Base-by-base conservation (phyloP, 1,284 basidiomycete species). In the Tylopilus orsonianus region DNA sequence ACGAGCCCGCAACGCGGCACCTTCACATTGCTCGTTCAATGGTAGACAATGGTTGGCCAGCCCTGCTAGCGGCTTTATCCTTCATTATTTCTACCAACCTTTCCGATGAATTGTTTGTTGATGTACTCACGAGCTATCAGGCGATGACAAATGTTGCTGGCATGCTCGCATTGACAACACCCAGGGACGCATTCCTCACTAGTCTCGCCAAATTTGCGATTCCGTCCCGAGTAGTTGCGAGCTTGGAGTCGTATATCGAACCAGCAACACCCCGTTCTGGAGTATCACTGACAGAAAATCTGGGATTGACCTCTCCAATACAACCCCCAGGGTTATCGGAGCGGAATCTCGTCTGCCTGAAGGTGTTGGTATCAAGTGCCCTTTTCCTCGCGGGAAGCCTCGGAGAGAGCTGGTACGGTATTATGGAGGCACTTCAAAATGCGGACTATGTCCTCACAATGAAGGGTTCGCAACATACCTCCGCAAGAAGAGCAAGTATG, bases 151-250 rank as follows among this genome's bases (percentile, higher is more conserved):
- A 90, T 48, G 90, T 92, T 1, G 86, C 91, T 24, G 96, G 96
- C n/a, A 88, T 91, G 66, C 80, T 97, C 10, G 83, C 81, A 2
- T 76, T 98, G 5, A 71, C 75, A 0, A 95, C 91, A 0, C 92
- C 94, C 0, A 81, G 96, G n/a, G 93, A 98, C 56, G 92, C 93
- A 0, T 91, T 98, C 68, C 82, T 98, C 59, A 89, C 83, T 18
- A 88, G 83, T 36, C 79, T 98, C 10, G 83, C 91, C 16, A 90
- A 92, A 54, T 88, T 92, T 53, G 88, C 94, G 0, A 90, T 97
- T 8, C 95, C 95, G 0, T 80, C 89, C 0, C 79, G 88, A 1
- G 90, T 96, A 4, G 90, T 97, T 0, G 87, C 90, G 0, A 87
- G 86, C 52, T 71, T 96, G 52, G 89, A 93, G 50, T 74, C 82